phyloP scores from a whole-genome alignment of 2,329 filamentous ascomycete species.

The Cordyceps javanica region DNA sequence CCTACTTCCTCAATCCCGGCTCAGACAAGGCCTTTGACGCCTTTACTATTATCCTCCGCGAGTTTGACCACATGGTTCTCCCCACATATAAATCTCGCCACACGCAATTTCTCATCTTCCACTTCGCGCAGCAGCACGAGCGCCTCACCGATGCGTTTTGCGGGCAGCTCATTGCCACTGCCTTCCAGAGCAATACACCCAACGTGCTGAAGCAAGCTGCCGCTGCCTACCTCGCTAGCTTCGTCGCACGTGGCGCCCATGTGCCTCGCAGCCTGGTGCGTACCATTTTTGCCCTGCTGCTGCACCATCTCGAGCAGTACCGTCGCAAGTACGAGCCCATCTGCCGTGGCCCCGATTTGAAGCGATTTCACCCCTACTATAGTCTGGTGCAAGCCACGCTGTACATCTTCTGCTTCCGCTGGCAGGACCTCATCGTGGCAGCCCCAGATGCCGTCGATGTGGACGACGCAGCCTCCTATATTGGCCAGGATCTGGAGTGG shows the following conservation, averaged over 20 bases:
- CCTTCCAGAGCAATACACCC: constrained; percentile 56
- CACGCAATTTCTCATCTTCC: constrained; percentile 92
- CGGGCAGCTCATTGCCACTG: constrained; percentile 54
- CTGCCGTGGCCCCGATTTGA: constrained; percentile 79
- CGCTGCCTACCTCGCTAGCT: constrained; percentile 88
- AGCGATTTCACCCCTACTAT: constrained; percentile 80
- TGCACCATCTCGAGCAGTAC: constrained; percentile 69
- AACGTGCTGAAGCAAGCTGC: constrained; percentile 75
- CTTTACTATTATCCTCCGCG: constrained; percentile 73
- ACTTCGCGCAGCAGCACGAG: constrained; percentile 80
- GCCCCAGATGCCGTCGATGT: constrained; percentile 55
- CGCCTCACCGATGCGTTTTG: constrained; percentile 77
- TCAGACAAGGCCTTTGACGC: constrained; percentile 63
- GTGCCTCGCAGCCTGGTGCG: constrained; percentile 72
- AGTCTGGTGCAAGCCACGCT: constrained; percentile 81
- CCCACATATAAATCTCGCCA: constrained; percentile 89
- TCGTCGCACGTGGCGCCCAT: constrained; percentile 82
- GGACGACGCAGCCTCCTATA: constrained; percentile 54
- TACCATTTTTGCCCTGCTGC: constrained; percentile 73
- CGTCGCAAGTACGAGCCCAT: constrained; percentile 64
- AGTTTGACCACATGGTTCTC: constrained; percentile 83
- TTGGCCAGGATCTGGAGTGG: constrained; percentile 73
- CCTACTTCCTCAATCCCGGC: constrained; percentile 62
- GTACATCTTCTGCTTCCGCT: constrained; percentile 97
- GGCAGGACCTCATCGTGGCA: constrained; percentile 76